Percentiles rank a stretch among this genome's conserved stretches.
Conservation (phyloP, 2,329 filamentous ascomycete species). For the Trichoderma asperellum region DNA sequence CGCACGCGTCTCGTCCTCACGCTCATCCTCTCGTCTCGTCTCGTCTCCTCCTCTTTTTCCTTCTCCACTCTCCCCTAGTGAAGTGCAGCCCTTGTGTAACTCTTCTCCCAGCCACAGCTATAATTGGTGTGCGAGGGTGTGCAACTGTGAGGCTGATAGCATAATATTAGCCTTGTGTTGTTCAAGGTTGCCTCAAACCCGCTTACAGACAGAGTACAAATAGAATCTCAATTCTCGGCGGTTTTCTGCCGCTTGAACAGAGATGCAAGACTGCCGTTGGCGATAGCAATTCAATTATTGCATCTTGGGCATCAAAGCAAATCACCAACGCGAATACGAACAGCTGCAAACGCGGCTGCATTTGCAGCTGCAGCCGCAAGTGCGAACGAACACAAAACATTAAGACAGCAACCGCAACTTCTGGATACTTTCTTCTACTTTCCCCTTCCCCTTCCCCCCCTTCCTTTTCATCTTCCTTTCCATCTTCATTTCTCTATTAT, state of each 20-base stretch:
- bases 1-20: neutral
- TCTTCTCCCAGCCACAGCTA: neutral
- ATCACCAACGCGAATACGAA: conserved; percentile 8
- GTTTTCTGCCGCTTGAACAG: neutral
- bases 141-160: neutral
- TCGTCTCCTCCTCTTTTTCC: neutral
- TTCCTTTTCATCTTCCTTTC: neutral
- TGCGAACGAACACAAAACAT: neutral
- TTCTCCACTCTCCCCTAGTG: neutral
- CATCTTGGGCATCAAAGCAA: neutral
- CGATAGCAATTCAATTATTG: neutral
- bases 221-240: neutral
- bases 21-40: neutral
- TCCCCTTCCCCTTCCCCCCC: neutral
- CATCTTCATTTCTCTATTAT: neutral
- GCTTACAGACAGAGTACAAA: neutral
- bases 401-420: neutral
- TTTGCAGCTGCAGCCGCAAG: neutral
- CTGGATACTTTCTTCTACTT: neutral
- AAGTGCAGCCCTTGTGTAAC: conserved; percentile 5
- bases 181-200: neutral
- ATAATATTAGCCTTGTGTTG: neutral
- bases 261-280: neutral
- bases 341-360: neutral
- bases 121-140: neutral